Evolutionary conservation across 2,329 filamentous ascomycete species (phyloP), one percentile per base, ranked within the genome.

Genomic region (Nemania diffusa): DNA sequence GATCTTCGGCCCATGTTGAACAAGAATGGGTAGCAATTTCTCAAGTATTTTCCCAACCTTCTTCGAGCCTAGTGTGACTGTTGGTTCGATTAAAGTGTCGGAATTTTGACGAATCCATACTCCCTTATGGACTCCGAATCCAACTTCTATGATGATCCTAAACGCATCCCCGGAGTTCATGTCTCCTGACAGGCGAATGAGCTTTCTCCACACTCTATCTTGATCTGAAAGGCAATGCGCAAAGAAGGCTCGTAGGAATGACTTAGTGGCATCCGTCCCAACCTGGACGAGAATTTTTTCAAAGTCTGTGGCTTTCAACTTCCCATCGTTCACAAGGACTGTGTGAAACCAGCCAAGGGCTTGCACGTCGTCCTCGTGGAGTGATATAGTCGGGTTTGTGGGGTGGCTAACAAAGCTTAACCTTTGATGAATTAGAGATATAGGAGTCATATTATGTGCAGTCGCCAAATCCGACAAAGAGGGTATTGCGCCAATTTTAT

Each of bases 31-130:
- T 9, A 61, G 48, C 8, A 62, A 9, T 5, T 26, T 37, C 13
- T n/a, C 6, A 48, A 37, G 22, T 32, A 62, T 34, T 24, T 26
- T 3, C 6, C 40, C 24, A 1, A 32, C 9, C n/a, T 8, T 20
- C 27, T 22, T 26, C 0, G 51, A 48, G 11, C 51, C 59, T 0
- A 56, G 15, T 0, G 2, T 1, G 5, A 20, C 20, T 13, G 5
- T 13, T 5, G 26, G 5, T 8, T 3, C 3, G 26, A 55, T n/a
- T 5, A 62, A 5, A 26, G 5, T 17, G 5, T 2, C 3, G 3
- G 40, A n/a, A 22, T 62, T 8, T 56, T 56, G 50, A 5, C 5
- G 2, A 17, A 62, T 56, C 50, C 37, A 62, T 37, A 26, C 20
- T 55, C 26, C 51, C 17, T 48, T 37, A 17, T 46, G 34, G n/a